These are phyloP conservation scores for Begonia loranthoides DNA, from an alignment of 306 rosid species.

Conservation along the genomic window DNA sequence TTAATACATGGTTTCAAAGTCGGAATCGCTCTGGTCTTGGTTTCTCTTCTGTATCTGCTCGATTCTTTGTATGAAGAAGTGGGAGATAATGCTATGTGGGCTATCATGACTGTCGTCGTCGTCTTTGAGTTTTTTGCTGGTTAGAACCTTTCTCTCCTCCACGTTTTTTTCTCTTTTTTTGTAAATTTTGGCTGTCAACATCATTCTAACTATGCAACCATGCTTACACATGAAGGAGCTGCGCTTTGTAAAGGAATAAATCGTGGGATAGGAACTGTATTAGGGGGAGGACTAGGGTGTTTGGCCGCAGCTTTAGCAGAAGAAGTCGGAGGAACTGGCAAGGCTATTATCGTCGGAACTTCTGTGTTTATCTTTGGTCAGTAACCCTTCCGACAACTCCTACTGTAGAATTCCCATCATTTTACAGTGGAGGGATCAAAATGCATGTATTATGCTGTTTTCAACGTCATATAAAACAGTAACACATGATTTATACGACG, in stretches of 20 bases:
- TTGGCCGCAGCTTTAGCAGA: conserved; percentile 47
- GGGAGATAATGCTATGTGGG: conserved; percentile 96
- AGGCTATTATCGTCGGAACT: conserved; percentile 31
- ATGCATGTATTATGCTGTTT: too few relatives aligned
- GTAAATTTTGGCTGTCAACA: not conserved
- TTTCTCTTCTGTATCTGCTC: conserved; percentile 61
- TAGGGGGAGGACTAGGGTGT: conserved; percentile 75
- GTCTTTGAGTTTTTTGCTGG: conserved; percentile 84
- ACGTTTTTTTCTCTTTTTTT: not conserved
- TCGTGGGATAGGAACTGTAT: conserved; percentile 64
- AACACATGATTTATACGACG: too few relatives aligned
- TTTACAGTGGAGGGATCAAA: too few relatives aligned
- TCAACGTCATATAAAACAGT: too few relatives aligned
- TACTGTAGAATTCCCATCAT: too few relatives aligned
- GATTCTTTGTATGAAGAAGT: conserved; percentile 58
- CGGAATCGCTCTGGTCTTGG: conserved; percentile 58
- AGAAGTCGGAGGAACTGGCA: conserved; percentile 40
- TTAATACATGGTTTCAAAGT: conserved; percentile 62
- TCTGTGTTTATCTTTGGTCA: conserved; percentile 51
- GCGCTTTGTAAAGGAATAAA: conserved; percentile 75
- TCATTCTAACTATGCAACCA: not conserved
- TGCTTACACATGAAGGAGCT: conserved; percentile 41
- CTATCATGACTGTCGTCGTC: conserved; percentile 85
- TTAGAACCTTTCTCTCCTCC: not conserved
- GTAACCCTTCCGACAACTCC: not conserved